phyloP scores from a whole-genome alignment of 179 eudicot genomes.

The Silene vulgaris region DNA sequence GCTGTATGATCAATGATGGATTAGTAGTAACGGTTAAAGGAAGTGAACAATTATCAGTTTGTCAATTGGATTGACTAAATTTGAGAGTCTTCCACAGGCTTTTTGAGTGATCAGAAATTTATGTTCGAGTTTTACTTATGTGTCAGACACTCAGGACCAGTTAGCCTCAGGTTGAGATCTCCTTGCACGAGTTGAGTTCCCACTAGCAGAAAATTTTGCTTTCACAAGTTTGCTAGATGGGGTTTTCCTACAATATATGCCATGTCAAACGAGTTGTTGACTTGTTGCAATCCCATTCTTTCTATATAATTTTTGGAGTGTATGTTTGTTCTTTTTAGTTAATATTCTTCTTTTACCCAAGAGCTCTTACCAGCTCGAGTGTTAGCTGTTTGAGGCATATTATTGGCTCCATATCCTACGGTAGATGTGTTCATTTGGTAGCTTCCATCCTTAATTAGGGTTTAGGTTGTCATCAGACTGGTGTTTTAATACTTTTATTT shows the following conservation, averaged over 20 bases:
- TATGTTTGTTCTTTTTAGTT: conserved; percentile 1
- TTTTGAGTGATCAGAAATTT: neutral
- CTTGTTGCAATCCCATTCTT: too few relatives aligned
- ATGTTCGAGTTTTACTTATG: neutral
- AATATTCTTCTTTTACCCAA: neutral
- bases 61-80: neutral
- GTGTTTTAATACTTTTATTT: neutral
- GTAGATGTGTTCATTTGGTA: neutral
- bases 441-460: neutral
- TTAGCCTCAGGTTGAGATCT: neutral
- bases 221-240: neutral
- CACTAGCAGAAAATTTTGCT: neutral
- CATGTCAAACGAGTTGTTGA: neutral
- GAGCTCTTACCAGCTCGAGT: neutral
- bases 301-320: neutral
- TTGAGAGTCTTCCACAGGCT: neutral
- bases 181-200: neutral
- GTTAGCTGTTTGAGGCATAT: conserved; percentile 3
- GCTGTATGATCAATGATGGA: neutral
- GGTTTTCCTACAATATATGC: neutral
- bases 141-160: neutral
- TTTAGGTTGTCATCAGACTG: neutral
- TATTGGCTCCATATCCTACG: neutral
- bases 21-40: neutral
- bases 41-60: neutral